Evolutionary conservation across 768 basidiomycete species (phyloP).

Genomic region (Trametes meyenii): DNA sequence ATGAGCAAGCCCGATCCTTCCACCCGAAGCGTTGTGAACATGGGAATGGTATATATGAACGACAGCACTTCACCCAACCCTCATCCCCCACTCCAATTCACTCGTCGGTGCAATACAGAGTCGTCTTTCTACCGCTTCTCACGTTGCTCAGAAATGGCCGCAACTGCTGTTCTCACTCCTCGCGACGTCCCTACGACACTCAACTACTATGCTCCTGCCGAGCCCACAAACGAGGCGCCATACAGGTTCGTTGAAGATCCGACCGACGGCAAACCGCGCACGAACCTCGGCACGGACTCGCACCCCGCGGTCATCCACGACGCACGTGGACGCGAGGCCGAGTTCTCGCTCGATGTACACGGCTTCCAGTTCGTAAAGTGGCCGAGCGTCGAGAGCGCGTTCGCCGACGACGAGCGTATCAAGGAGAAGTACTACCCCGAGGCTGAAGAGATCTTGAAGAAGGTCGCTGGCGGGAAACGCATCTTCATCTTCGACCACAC

Average conservation of each 20-base stretch:
- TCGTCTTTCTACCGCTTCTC: too few species aligned
- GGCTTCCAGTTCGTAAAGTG: slow-evolving; percentile 45
- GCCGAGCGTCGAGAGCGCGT: slow-evolving; percentile 39
- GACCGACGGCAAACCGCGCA: slow-evolving; percentile 25
- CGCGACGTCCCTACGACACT: slow-evolving; percentile 41
- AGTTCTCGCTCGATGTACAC: slow-evolving; percentile 38
- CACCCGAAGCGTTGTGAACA: too few species aligned
- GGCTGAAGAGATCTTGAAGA: slow-evolving; percentile 43
- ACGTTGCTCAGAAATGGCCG: too few species aligned
- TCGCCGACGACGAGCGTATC: slow-evolving; percentile 42
- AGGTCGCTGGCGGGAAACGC: slow-evolving; percentile 41
- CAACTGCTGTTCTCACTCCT: slow-evolving; percentile 30
- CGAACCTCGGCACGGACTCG: slow-evolving; percentile 31
- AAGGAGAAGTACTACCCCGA: slow-evolving; percentile 42
- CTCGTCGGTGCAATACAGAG: too few species aligned
- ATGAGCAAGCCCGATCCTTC: slow-evolving; percentile 11
- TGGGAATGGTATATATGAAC: too few species aligned
- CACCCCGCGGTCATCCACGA: slow-evolving; percentile 26
- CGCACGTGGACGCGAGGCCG: slow-evolving; percentile 29
- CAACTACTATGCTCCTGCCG: slow-evolving; percentile 35
- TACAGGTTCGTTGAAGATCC: slow-evolving; percentile 37
- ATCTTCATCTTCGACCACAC: slow-evolving; percentile 49
- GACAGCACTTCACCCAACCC: too few species aligned
- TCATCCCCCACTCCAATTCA: too few species aligned
- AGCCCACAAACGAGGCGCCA: slow-evolving; percentile 30